Evolutionary conservation across 1,284 basidiomycete genomes (phyloP).

Genomic region (Apiotrichum siamense): DNA sequence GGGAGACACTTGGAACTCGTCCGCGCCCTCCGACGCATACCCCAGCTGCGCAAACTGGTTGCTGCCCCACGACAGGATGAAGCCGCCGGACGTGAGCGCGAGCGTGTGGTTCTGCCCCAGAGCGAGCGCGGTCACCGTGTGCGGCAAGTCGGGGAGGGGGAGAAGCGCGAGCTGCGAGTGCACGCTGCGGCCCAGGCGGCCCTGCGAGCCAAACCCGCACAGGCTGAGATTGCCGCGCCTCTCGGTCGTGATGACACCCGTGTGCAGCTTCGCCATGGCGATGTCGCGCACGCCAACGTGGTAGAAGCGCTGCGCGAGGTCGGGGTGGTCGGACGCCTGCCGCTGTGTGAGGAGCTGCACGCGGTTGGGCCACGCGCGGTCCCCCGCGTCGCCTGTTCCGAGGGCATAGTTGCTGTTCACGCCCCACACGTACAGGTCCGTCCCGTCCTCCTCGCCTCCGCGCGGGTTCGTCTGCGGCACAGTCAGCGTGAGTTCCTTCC

Average conservation of each 20-base stretch:
- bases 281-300: slow-evolving; percentile 62
- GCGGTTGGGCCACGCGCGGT: slow-evolving; percentile 73
- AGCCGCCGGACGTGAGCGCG: slow-evolving; percentile 70
- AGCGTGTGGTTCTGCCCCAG: slow-evolving; percentile 93
- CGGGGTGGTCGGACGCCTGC: slow-evolving; percentile 48
- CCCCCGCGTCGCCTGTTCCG: slow-evolving; percentile 72
- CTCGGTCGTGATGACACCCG: slow-evolving; percentile 70
- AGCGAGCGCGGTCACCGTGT: slow-evolving; percentile 61
- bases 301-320: slow-evolving; percentile 38
- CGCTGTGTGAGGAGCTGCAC: slow-evolving; percentile 52
- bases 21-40: slow-evolving; percentile 55
- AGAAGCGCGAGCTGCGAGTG: slow-evolving; percentile 72
- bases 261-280: slow-evolving; percentile 78
- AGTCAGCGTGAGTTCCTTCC: no score
- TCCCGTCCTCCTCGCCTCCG: slow-evolving; percentile 48
- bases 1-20: slow-evolving; percentile 68
- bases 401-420: slow-evolving; percentile 78
- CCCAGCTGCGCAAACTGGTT: slow-evolving; percentile 85
- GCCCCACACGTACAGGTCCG: slow-evolving; percentile 84
- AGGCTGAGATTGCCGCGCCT: slow-evolving; percentile 64
- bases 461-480: slow-evolving; percentile 52
- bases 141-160: slow-evolving; percentile 58
- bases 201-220: slow-evolving; percentile 80
- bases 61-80: slow-evolving; percentile 83
- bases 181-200: slow-evolving; percentile 67